A percentile compares a stretch with the other conserved stretches of the same genome.
Evolutionary conservation across 768 basidiomycete genomes (phyloP).

Genomic region (Lentinus tigrinus): DNA sequence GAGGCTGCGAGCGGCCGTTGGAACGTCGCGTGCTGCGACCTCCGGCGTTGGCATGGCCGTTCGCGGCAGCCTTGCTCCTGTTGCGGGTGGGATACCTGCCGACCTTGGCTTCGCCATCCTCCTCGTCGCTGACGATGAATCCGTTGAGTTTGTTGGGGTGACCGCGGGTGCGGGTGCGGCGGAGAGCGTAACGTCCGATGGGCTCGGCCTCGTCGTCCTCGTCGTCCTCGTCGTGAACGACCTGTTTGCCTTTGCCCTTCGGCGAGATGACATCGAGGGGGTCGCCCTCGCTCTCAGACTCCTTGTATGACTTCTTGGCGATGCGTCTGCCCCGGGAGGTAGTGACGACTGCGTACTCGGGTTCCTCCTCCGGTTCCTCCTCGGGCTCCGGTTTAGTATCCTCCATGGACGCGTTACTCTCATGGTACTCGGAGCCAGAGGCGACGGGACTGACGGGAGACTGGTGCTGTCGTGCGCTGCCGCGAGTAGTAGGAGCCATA

Average conservation of each 20-base stretch:
- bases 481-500: slow-evolving; percentile 26
- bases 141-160: slow-evolving; percentile 26
- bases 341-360: slow-evolving; percentile 12
- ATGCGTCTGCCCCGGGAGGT: slow-evolving; percentile 29
- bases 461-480: slow-evolving; percentile 16
- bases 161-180: slow-evolving; percentile 8
- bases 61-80: slow-evolving; percentile 34
- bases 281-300: slow-evolving; percentile 28
- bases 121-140: slow-evolving; percentile 45
- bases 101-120: slow-evolving; percentile 19
- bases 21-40: slow-evolving; percentile 29
- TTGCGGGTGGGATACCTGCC: slow-evolving; percentile 41
- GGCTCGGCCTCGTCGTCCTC: slow-evolving; percentile 28
- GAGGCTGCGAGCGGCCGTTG: slow-evolving; percentile 16
- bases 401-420: slow-evolving; percentile 32
- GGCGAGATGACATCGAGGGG: slow-evolving; percentile 7
- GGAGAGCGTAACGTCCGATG: slow-evolving; percentile 14
- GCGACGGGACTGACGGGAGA: slow-evolving; percentile 22
- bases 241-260: slow-evolving; percentile 9
- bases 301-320: slow-evolving; percentile 27
- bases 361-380: slow-evolving; percentile 20
- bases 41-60: slow-evolving; percentile 23
- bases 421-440: slow-evolving; percentile 36
- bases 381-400: slow-evolving; percentile 24
- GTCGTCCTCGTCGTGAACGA: slow-evolving; percentile 15